Base-by-base conservation (phyloP, 371 early-diverging fungal genomes). In the Cladochytrium tenue region DNA sequence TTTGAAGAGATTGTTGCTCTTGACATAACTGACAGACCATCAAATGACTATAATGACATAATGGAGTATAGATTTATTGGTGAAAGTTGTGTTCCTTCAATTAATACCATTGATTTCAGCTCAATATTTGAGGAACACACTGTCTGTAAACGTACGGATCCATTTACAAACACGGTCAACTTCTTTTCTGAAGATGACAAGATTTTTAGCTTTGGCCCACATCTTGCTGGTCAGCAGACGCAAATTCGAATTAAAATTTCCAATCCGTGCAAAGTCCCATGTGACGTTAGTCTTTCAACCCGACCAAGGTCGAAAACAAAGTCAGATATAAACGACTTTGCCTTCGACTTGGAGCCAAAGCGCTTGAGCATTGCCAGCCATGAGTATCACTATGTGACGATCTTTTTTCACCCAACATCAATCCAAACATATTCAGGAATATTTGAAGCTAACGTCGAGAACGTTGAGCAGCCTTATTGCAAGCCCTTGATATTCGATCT, bases 111-210 rank as follows among this genome's bases (percentile, higher is more conserved):
- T 2, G 87, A 87, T 43, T 76, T 74, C 53, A 36, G 73, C 1
- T 79, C 84, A 0, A 84, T 87, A 1, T 87, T 87, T 62, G 85
- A 84, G 63, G 87, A 85, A 64, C 82, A 82, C 26, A 68, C 81
- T 7, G 74, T 87, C 0, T 76, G 77, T 69, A 85, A 83, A 62
- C 69, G 87, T 5, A 64, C 82, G 55, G 86, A 87, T 55, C 68
- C 73, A 1, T 80, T 76, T 56, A 72, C 70, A 17, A 63, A 71
- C 15, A 81, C 74, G 32, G 70, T 62, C 17, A 77, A 76, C 61
- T 75, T 81, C 13, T 87, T 78, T 63, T 81, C 82, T 0, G 83
- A 83, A 61, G 86, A 87, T 28, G 84, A 85, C 56, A 70, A 79
- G 10, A 78, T 76, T 1, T 80, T 87, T 62, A 75, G 77, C 56